A percentile compares a stretch with the other conserved stretches of the same genome.
Conservation (phyloP, 1,139 yeast species). For the Taphrina communis region DNA sequence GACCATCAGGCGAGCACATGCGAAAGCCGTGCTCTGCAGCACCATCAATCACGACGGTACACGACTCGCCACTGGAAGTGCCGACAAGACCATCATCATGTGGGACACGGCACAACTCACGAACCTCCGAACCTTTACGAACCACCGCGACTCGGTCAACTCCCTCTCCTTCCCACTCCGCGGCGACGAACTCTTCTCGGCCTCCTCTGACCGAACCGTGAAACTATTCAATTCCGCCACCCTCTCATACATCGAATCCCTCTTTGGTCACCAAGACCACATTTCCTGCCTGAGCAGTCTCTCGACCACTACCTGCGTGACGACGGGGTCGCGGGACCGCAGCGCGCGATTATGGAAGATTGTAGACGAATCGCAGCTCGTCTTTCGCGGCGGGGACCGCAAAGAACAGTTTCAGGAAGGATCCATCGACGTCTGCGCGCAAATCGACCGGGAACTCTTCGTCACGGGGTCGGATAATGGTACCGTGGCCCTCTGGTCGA, state of each 20-base stretch:
- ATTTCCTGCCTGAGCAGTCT: constrained; percentile 81
- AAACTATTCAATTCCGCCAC: constrained; percentile 86
- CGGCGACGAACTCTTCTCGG: constrained; percentile 85
- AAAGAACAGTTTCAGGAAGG: constrained; percentile 65
- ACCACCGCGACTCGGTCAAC: constrained; percentile 71
- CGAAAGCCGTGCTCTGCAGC: constrained; percentile 73
- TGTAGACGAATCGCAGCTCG: constrained; percentile 88
- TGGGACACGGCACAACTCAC: constrained; percentile 84
- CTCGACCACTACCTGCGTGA: constrained; percentile 86
- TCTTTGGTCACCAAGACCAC: constrained; percentile 94
- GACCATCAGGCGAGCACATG: constrained; percentile 60
- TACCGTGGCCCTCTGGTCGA: constrained; percentile 81
- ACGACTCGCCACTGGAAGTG: constrained; percentile 88
- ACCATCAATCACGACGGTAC: constrained; percentile 89
- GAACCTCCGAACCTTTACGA: constrained; percentile 74
- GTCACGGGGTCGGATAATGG: constrained; percentile 97
- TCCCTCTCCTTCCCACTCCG: constrained; percentile 72
- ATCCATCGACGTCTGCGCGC: constrained; percentile 83
- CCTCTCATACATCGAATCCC: constrained; percentile 82
- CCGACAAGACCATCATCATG: constrained; percentile 75
- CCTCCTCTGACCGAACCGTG: constrained; percentile 89
- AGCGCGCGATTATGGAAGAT: constrained; percentile 97
- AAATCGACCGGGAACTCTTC: constrained; percentile 91
- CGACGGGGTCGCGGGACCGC: constrained; percentile 93
- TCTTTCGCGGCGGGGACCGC: constrained; percentile 70